A percentile compares a stretch with the other conserved stretches of the same genome.
phyloP scores from a whole-genome alignment of 2,329 filamentous ascomycete genomes.

The Fusarium piperis region DNA sequence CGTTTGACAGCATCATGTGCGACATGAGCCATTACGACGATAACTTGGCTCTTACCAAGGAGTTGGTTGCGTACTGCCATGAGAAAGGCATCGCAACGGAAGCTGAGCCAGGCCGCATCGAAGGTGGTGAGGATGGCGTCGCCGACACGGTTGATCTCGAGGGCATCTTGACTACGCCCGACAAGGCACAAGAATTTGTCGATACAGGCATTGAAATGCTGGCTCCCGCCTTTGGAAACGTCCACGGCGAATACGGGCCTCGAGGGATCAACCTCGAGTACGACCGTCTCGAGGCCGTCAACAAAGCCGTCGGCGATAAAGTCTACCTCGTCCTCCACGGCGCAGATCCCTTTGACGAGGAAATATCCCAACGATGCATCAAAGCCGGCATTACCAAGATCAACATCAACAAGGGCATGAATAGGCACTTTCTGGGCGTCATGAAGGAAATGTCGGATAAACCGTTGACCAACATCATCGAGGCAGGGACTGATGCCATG shows the following conservation, averaged over 20 bases:
- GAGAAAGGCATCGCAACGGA: slow-evolving; percentile 72
- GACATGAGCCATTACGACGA: slow-evolving; percentile 81
- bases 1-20: slow-evolving; percentile 80
- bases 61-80: slow-evolving; percentile 70
- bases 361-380: slow-evolving; percentile 57
- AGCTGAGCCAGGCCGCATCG: slow-evolving; percentile 58
- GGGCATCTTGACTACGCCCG: slow-evolving; percentile 69
- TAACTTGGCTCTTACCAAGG: slow-evolving; percentile 70
- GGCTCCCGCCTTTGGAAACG: slow-evolving; percentile 80
- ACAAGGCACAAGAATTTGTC: slow-evolving; percentile 76
- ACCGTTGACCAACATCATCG: slow-evolving; percentile 58
- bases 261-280: slow-evolving; percentile 54
- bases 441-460: slow-evolving; percentile 57
- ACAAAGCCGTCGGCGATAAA: slow-evolving; percentile 54
- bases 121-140: slow-evolving; percentile 73
- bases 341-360: slow-evolving; percentile 57
- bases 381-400: slow-evolving; percentile 57
- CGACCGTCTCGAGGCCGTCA: slow-evolving; percentile 45
- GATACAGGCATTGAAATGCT: slow-evolving; percentile 77
- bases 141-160: slow-evolving; percentile 64
- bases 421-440: slow-evolving; percentile 56
- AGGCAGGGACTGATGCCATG: slow-evolving; percentile 58
- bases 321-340: slow-evolving; percentile 60
- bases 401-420: slow-evolving; percentile 64
- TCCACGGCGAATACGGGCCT: slow-evolving; percentile 78